Evolutionary conservation across 257 asterid genomes (phyloP).

Genomic region (Ligustrum vulgare): DNA sequence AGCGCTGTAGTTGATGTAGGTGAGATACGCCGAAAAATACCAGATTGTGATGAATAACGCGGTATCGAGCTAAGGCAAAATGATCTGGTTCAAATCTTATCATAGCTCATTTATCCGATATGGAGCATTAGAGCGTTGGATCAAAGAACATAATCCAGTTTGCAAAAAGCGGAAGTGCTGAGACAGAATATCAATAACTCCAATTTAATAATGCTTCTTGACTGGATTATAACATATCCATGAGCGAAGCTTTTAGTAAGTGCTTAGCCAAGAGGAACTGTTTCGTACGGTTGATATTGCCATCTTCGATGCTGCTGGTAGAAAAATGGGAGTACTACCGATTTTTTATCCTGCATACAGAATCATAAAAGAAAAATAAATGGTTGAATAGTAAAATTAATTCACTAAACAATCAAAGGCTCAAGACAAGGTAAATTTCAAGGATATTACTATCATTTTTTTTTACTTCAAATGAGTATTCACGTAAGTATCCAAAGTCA

Average conservation of each 20-base stretch:
- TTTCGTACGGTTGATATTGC: conserved; percentile 45
- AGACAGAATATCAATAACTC: not conserved
- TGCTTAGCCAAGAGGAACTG: conserved; percentile 46
- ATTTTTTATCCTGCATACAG: conserved; percentile 57
- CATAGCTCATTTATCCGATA: not conserved
- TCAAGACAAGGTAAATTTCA: not conserved
- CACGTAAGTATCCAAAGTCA: not conserved
- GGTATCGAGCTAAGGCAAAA: too few species aligned
- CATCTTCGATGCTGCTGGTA: too few species aligned
- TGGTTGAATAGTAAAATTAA: not conserved
- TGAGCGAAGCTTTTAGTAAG: conserved; percentile 52
- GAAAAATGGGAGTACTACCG: conserved; percentile 71
- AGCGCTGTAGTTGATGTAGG: too few species aligned
- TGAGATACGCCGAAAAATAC: too few species aligned
- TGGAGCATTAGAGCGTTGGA: not conserved
- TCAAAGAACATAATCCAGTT: not conserved
- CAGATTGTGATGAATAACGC: not conserved
- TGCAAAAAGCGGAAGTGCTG: not conserved
- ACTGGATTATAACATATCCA: conserved; percentile 33
- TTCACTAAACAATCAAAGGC: not conserved
- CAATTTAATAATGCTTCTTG: not conserved
- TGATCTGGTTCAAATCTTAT: not conserved
- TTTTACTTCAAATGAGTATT: not conserved
- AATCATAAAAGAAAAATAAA: conserved; percentile 3
- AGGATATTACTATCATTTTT: too few species aligned